Conservation (phyloP, 352 stramenopile genomes). For the Phytopythium aichiense region DNA sequence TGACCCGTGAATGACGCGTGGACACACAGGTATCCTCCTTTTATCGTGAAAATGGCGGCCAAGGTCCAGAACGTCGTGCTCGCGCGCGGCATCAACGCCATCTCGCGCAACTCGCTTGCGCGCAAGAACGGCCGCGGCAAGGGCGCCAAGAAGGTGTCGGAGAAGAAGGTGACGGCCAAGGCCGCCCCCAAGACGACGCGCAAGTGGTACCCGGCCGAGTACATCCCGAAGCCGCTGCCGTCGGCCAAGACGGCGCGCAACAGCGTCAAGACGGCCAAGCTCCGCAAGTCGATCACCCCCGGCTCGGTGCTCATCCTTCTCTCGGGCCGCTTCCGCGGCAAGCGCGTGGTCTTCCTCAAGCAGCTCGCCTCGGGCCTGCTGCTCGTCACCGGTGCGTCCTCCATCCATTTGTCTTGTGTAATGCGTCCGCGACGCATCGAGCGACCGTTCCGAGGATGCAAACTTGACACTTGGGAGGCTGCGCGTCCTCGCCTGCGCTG, state of each 20-base stretch:
- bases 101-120: constrained; percentile 56
- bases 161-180: constrained; percentile 60
- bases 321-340: constrained; percentile 95
- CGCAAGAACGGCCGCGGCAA: constrained; percentile 63
- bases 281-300: constrained; percentile 94
- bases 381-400: constrained; percentile 90
- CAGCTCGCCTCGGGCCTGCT: constrained; percentile 95
- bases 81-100: constrained; percentile 76
- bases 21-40: constrained; percentile 43
- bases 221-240: constrained; percentile 55
- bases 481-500: not conserved
- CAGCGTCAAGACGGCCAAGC: constrained; percentile 88
- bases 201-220: constrained; percentile 77
- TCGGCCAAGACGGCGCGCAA: constrained; percentile 70
- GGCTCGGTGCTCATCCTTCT: constrained; percentile 98
- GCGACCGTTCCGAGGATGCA: constrained; percentile 58
- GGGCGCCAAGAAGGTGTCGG: constrained; percentile 50
- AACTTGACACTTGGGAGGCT: constrained; percentile 63
- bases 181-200: constrained; percentile 34
- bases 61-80: constrained; percentile 74
- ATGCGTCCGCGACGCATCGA: not conserved
- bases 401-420: not conserved
- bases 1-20: not conserved
- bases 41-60: constrained; percentile 27
- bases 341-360: constrained; percentile 98